Conservation (phyloP, 2,329 filamentous ascomycete genomes). For the Phaeosphaeria sp. region DNA sequence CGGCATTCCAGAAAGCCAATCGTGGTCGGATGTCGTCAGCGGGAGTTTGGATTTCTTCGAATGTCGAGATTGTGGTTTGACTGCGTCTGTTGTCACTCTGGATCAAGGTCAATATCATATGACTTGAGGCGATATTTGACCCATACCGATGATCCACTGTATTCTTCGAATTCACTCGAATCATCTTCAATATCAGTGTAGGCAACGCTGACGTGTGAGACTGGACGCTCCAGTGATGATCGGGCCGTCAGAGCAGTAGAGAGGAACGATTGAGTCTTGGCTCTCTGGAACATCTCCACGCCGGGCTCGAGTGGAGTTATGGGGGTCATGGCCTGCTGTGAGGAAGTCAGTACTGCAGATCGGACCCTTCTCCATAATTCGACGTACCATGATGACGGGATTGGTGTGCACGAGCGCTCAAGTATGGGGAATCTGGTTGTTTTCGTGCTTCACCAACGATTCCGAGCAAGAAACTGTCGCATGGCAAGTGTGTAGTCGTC, state of each 20-base stretch:
- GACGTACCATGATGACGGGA: constrained; percentile 46
- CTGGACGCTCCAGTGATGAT: constrained; percentile 61
- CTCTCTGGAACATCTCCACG: constrained; percentile 58
- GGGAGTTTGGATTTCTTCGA: constrained; percentile 82
- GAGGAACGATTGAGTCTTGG: constrained; percentile 65
- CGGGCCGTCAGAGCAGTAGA: constrained; percentile 48
- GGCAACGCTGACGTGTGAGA: constrained; percentile 77
- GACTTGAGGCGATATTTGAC: constrained; percentile 1
- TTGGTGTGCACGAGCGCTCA: constrained; percentile 24
- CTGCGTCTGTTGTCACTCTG: constrained; percentile 70
- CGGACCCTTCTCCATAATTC: constrained; percentile 1
- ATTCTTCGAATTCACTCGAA: constrained; percentile 53
- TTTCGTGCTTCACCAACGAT: constrained; percentile 29
- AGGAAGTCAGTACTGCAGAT: constrained; percentile 26
- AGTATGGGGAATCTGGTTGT: constrained; percentile 14
- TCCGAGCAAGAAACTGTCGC: constrained; percentile 28
- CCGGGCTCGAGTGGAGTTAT: constrained; percentile 52
- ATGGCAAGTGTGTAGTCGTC: constrained; percentile 42
- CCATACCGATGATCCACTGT: constrained; percentile 71
- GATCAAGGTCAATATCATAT: constrained; percentile 23
- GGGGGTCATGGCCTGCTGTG: constrained; percentile 54
- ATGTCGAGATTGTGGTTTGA: constrained; percentile 85
- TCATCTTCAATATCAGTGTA: constrained; percentile 76
- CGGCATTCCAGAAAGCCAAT: constrained; percentile 66
- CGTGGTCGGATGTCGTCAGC: constrained; percentile 63